These are phyloP conservation scores for Cladosporium sp. DNA, from an alignment of 2,329 filamentous ascomycete species.

Conservation along the genomic window DNA sequence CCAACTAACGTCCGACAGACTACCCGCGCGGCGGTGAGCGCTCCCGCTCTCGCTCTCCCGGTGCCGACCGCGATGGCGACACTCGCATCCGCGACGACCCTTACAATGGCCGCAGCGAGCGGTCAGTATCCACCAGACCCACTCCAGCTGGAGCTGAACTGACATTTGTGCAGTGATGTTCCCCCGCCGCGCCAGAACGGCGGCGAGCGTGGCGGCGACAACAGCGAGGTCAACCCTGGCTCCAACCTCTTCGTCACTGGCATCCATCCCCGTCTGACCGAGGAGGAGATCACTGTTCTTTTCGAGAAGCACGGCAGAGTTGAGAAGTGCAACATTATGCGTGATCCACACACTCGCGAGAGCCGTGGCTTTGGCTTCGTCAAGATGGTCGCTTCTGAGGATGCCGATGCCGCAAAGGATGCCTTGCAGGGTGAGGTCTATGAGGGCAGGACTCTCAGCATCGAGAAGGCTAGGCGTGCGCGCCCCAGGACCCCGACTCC, in stretches of 20 bases:
- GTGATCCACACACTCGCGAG: slow-evolving; percentile 96
- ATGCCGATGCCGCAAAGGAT: slow-evolving; percentile 95
- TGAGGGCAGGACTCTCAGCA: slow-evolving; percentile 91
- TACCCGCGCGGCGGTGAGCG: slow-evolving; percentile 53
- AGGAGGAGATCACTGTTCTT: slow-evolving; percentile 85
- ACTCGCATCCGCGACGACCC: slow-evolving; percentile 59
- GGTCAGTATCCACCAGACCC: slow-evolving; percentile 33
- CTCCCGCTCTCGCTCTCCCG: slow-evolving; percentile 61
- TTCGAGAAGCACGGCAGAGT: slow-evolving; percentile 99
- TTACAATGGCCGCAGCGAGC: slow-evolving; percentile 52
- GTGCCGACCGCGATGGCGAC: slow-evolving; percentile 48
- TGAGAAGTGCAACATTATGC: slow-evolving; percentile 99
- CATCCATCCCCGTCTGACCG: slow-evolving; percentile 85
- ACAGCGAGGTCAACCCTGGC: slow-evolving; percentile 76
- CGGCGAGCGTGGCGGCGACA: slow-evolving; percentile 31
- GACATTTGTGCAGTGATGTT: slow-evolving; percentile 36
- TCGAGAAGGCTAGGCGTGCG: slow-evolving; percentile 95
- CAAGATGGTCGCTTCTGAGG: slow-evolving; percentile 93
- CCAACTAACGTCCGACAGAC: slow-evolving; percentile 33
- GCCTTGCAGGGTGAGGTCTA: slow-evolving; percentile 91
- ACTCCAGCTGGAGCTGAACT: slow-evolving; percentile 16
- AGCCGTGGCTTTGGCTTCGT: slow-evolving; percentile 98
- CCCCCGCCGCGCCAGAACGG: slow-evolving; percentile 31
- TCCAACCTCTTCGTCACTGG: slow-evolving; percentile 99
- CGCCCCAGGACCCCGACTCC: slow-evolving; percentile 93